Conservation (phyloP, 2,329 filamentous ascomycete species). For the Colletotrichum abscissum region DNA sequence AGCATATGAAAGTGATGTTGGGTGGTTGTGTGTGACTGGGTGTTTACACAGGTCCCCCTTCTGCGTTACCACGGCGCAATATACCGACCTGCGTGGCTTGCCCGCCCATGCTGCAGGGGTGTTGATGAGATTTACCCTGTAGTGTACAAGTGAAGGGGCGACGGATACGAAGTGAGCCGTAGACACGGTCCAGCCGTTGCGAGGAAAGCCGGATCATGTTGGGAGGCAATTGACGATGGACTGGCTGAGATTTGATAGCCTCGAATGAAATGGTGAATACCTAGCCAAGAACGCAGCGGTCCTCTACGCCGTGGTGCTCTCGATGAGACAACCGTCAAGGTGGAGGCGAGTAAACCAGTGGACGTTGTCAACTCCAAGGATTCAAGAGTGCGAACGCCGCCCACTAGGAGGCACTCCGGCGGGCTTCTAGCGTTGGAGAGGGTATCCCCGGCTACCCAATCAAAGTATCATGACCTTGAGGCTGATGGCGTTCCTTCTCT, state of each 20-base stretch:
- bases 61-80: conserved; percentile 1
- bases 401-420: neutral
- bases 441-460: conserved; percentile 17
- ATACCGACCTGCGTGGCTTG: conserved; percentile 15
- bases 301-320: neutral
- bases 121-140: neutral
- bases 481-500: conserved; percentile 7
- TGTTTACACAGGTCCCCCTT: conserved; percentile 3
- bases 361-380: conserved; percentile 7
- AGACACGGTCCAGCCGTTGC: conserved; percentile 2
- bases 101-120: neutral
- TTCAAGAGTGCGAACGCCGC: neutral
- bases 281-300: neutral
- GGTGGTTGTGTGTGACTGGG: neutral
- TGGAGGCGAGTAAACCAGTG: conserved; percentile 9
- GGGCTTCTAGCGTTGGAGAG: conserved; percentile 24
- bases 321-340: conserved; percentile 16
- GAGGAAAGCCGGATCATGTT: neutral
- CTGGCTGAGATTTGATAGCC: neutral
- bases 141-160: neutral
- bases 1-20: conserved; percentile 36
- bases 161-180: neutral
- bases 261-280: neutral
- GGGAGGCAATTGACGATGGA: neutral
- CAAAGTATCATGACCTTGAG: conserved; percentile 5